Conservation (phyloP, 768 basidiomycete genomes). For the Russula abietina region DNA sequence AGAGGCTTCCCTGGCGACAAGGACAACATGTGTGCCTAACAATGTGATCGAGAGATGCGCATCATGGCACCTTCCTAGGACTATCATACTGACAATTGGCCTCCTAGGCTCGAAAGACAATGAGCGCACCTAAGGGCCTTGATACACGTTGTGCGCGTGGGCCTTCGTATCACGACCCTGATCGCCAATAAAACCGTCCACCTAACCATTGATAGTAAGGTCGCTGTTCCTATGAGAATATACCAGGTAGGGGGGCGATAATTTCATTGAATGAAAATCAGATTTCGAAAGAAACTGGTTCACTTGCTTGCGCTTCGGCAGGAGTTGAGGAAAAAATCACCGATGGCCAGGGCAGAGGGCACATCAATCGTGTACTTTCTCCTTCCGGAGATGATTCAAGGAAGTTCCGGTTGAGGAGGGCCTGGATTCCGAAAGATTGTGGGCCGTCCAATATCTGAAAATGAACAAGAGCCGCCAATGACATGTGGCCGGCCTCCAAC, state of each 20-base stretch:
- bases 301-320: constrained; percentile 1
- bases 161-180: not conserved
- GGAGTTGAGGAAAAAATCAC: not conserved
- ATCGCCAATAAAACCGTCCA: not conserved
- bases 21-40: not conserved
- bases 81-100: constrained; percentile 1
- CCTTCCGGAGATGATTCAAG: constrained; percentile 1
- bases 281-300: not conserved
- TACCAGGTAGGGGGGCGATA: not conserved
- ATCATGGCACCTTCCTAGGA: not conserved
- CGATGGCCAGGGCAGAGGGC: not conserved
- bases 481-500: not conserved
- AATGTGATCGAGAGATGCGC: not conserved
- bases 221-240: not conserved
- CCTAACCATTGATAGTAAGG: constrained; percentile 12
- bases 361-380: not conserved
- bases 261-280: not conserved
- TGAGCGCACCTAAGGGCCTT: not conserved
- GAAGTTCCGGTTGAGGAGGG: constrained; percentile 5
- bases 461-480: not conserved
- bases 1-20: constrained; percentile 4
- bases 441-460: not conserved
- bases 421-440: not conserved
- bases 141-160: not conserved
- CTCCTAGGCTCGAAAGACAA: not conserved